Evolutionary conservation across 1,139 yeast genomes (phyloP), one percentile per base, ranked within the genome.

Genomic region (Hemisphaericaspora xylofermentans): DNA sequence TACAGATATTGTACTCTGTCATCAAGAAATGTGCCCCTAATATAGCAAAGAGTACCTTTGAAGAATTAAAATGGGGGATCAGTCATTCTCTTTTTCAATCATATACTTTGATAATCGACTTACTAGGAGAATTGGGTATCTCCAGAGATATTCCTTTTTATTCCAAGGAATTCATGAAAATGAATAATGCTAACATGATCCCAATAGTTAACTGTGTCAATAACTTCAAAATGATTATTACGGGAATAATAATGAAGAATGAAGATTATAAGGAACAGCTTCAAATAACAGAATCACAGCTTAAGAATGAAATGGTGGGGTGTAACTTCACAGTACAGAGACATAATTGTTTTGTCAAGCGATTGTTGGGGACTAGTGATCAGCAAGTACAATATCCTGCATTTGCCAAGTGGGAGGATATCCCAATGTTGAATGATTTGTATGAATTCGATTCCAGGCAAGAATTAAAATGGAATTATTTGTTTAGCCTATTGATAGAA

Each of bases 141-240:
- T 63, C 80, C 0, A 76, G 76, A 47, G 87, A 82, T 41, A 64
- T 77, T 31, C 64, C 66, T 3, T 78, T 68, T 53, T 82, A 73
- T 55, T 48, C 70, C 12, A 61, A 62, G 5, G 88, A 83, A 48
- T 63, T 75, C 32, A 55, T 58, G 7, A 71, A 66, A 33, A 55
- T 79, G 17, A 54, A 64, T 33, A 53, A 51, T 7, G 40, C 59
- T 2, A 47, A 52, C 4, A 51, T 60, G 4, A 33, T 36, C 3
- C 67, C 68, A 1, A 47, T 61, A n/a, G 48, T 64, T 8, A 64
- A 63, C 39, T 57, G 66, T 26, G 39, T 54, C 10, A 59, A 61
- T 40, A 43, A 48, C 38, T 56, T 54, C 40, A 58, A 54, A 32
- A 46, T 52, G 42, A 46, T 52, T 15, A 46, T 50, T 17, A 51